Conservation (phyloP, 805 yeast species). For the Metschnikowia lachancei region DNA sequence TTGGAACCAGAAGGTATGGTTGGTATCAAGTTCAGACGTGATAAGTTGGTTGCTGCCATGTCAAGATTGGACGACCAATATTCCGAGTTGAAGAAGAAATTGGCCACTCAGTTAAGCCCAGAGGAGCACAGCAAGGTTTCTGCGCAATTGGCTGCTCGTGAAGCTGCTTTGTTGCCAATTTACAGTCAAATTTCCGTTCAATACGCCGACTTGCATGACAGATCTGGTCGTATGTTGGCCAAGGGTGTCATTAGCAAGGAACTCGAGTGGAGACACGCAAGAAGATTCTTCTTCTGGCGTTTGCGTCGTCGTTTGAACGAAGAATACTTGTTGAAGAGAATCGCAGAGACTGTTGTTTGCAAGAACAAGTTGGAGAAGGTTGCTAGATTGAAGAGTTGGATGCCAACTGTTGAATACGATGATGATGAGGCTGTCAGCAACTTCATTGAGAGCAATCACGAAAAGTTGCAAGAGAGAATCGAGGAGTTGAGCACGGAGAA, state of each 20-base stretch:
- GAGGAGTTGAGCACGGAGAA: conserved; percentile 65
- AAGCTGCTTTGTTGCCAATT: conserved; percentile 74
- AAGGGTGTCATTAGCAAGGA: conserved; percentile 88
- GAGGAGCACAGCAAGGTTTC: conserved; percentile 68
- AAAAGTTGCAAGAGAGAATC: conserved; percentile 55
- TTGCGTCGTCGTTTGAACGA: conserved; percentile 92
- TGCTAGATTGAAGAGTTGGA: conserved; percentile 86
- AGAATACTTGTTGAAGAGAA: conserved; percentile 76
- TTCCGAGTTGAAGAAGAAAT: conserved; percentile 60
- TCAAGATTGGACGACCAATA: conserved; percentile 79
- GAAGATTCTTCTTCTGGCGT: conserved; percentile 99
- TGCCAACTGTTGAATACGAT: conserved; percentile 66
- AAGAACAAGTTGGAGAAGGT: conserved; percentile 73
- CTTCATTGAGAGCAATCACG: conserved; percentile 82
- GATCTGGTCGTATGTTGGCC: conserved; percentile 96
- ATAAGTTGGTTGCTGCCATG: conserved; percentile 88
- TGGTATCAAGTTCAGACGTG: conserved; percentile 95
- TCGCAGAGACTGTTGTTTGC: conserved; percentile 58
- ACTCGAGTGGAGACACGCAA: conserved; percentile 79
- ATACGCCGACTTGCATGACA: conserved; percentile 96
- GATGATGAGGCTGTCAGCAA: conserved; percentile 76
- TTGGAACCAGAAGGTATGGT: conserved; percentile 99
- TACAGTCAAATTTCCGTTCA: conserved; percentile 91
- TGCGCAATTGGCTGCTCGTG: conserved; percentile 72
- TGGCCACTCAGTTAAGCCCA: conserved; percentile 50